These are phyloP conservation scores for Claviceps citrina DNA, from an alignment of 2,329 filamentous ascomycete species.

Conservation along the genomic window DNA sequence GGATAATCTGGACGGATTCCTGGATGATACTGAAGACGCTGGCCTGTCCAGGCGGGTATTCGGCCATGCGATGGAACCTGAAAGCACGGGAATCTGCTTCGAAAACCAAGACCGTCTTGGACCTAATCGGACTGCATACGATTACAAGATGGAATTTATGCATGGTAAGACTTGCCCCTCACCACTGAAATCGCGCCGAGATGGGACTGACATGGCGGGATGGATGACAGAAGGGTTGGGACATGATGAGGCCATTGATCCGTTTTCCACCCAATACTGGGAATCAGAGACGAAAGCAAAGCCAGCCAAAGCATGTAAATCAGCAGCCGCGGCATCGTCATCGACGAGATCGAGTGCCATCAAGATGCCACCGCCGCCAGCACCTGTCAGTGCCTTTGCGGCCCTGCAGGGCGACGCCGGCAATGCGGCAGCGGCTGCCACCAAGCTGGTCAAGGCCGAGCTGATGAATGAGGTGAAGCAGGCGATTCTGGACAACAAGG, in stretches of 20 bases:
- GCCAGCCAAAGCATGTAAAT: constrained; percentile 7
- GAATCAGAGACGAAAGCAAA: constrained; percentile 23
- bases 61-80: constrained; percentile 57
- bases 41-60: constrained; percentile 39
- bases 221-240: constrained; percentile 29
- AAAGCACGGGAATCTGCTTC: constrained; percentile 72
- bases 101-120: constrained; percentile 41
- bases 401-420: constrained; percentile 14
- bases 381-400: constrained; percentile 22
- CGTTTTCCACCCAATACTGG: constrained; percentile 78
- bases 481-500: constrained; percentile 25
- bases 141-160: constrained; percentile 62
- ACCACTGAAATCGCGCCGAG: too few relatives aligned
- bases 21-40: constrained; percentile 70
- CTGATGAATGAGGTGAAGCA: constrained; percentile 26
- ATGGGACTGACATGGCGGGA: constrained; percentile 4
- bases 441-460: constrained; percentile 23
- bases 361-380: constrained; percentile 20
- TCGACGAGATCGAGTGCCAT: constrained; percentile 6
- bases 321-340: constrained; percentile 7
- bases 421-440: constrained; percentile 5
- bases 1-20: constrained; percentile 79
- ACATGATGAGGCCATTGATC: constrained; percentile 51
- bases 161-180: constrained; percentile 35
- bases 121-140: constrained; percentile 34